These are phyloP conservation scores for Ophioceras dolichostomum DNA, from an alignment of 2,329 filamentous ascomycete species.

Conservation along the genomic window DNA sequence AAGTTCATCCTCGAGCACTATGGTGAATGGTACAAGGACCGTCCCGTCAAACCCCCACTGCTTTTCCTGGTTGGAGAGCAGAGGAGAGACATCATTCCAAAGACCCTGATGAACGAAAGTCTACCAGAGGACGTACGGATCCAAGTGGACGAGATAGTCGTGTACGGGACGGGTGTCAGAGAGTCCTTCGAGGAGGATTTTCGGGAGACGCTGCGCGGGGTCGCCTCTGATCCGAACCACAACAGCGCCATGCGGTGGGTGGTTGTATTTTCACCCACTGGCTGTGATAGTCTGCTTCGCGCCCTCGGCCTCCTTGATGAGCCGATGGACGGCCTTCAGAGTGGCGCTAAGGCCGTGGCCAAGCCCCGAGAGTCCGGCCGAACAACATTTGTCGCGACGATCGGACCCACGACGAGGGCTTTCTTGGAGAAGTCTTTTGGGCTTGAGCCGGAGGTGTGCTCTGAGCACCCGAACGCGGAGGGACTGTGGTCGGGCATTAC, in stretches of 20 bases:
- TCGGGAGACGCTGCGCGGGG: conserved; percentile 25
- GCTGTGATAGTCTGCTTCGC: conserved; percentile 47
- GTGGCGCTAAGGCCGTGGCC: conserved; percentile 2
- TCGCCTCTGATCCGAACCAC: too few relatives aligned
- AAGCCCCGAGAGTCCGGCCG: conserved; percentile 15
- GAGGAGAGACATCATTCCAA: conserved; percentile 80
- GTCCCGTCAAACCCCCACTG: conserved; percentile 43
- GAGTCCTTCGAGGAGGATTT: conserved; percentile 64
- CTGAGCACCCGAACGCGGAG: conserved; percentile 68
- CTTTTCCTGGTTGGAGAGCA: conserved; percentile 88
- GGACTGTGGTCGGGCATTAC: conserved; percentile 61
- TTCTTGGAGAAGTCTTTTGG: conserved; percentile 54
- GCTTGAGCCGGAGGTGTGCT: conserved; percentile 67
- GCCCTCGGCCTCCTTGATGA: conserved; percentile 38
- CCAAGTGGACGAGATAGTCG: conserved; percentile 62
- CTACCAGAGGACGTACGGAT: conserved; percentile 42
- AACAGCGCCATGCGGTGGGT: conserved; percentile 60
- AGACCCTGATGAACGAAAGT: conserved; percentile 50
- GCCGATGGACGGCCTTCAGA: conserved; percentile 19
- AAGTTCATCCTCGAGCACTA: conserved; percentile 72
- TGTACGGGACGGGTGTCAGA: conserved; percentile 82
- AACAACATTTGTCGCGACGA: conserved; percentile 63
- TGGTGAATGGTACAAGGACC: conserved; percentile 32
- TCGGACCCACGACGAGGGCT: conserved; percentile 83
- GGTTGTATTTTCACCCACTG: conserved; percentile 60